Evolutionary conservation across 768 basidiomycete genomes (phyloP).

Genomic region (Hygrocybe coccinea): DNA sequence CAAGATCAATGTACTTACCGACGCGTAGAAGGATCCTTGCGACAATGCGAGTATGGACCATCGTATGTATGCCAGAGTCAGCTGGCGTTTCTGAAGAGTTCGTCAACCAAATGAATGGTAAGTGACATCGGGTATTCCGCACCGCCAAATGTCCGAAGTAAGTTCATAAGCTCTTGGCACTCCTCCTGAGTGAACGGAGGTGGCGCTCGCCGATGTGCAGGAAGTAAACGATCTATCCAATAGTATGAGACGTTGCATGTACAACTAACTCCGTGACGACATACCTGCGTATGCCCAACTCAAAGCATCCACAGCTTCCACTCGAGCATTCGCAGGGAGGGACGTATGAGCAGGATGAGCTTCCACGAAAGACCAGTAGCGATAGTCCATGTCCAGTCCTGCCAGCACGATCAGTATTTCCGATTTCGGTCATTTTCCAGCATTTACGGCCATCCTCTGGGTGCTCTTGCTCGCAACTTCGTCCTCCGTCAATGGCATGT

Average conservation of each 20-base stretch:
- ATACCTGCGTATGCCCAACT: conserved; percentile 78
- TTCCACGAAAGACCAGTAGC: conserved; percentile 81
- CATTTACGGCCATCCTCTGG: conserved; percentile 44
- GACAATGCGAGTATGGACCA: conserved; percentile 59
- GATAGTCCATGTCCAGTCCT: conserved; percentile 73
- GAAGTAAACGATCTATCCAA: conserved; percentile 60
- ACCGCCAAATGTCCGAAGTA: conserved; percentile 45
- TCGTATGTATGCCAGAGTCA: conserved; percentile 40
- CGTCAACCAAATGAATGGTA: not conserved
- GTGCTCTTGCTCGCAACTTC: conserved; percentile 23
- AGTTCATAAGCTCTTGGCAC: conserved; percentile 64
- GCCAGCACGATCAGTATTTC: not conserved
- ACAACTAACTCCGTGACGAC: not conserved
- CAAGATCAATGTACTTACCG: conserved; percentile 38
- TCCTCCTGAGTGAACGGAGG: conserved; percentile 74
- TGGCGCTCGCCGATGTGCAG: conserved; percentile 49
- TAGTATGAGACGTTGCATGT: too few relatives aligned
- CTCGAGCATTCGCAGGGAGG: conserved; percentile 50
- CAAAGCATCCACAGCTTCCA: conserved; percentile 69
- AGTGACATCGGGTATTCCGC: not conserved
- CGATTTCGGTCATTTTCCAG: not conserved
- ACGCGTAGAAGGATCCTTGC: conserved; percentile 65
- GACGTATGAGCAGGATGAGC: conserved; percentile 68
- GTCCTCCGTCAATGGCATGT: too few relatives aligned
- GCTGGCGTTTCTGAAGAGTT: conserved; percentile 21